These are phyloP conservation scores for Ilex aquifolium DNA, from an alignment of 257 asterid species.

Conservation along the genomic window DNA sequence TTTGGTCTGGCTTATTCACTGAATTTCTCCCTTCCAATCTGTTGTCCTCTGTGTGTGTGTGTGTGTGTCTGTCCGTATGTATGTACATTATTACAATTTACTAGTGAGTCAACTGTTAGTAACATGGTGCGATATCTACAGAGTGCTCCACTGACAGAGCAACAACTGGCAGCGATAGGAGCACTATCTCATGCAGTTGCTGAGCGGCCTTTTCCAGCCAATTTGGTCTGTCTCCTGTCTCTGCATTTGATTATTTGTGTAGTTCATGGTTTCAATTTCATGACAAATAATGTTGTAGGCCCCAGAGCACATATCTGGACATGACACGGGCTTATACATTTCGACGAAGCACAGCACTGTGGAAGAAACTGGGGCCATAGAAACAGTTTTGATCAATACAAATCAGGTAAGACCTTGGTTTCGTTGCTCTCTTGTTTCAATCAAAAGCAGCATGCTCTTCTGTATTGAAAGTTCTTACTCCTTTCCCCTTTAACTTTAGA, in stretches of 20 bases:
- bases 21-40: constrained; percentile 6
- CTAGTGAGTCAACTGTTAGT: not conserved
- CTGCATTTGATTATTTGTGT: constrained; percentile 9
- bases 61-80: too few species aligned
- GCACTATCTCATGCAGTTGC: constrained; percentile 96
- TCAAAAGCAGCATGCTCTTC: not conserved
- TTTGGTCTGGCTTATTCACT: not conserved
- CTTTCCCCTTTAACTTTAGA: too few species aligned
- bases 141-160: constrained; percentile 96
- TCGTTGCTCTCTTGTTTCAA: not conserved
- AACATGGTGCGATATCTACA: constrained; percentile 11
- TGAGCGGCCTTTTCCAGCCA: constrained; percentile 79
- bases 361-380: constrained; percentile 66
- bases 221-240: constrained; percentile 45
- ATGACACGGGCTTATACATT: constrained; percentile 52
- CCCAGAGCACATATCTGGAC: constrained; percentile 52
- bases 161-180: constrained; percentile 79
- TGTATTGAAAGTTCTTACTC: not conserved
- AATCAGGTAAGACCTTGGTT: constrained; percentile 48
- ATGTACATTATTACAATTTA: too few species aligned
- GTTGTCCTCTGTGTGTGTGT: not conserved
- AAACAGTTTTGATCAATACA: constrained; percentile 77
- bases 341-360: constrained; percentile 46
- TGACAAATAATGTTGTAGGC: constrained; percentile 24
- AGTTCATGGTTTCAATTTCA: constrained; percentile 4